Conservation (phyloP, 2,329 filamentous ascomycete species). For the Pezicula radicicola region DNA sequence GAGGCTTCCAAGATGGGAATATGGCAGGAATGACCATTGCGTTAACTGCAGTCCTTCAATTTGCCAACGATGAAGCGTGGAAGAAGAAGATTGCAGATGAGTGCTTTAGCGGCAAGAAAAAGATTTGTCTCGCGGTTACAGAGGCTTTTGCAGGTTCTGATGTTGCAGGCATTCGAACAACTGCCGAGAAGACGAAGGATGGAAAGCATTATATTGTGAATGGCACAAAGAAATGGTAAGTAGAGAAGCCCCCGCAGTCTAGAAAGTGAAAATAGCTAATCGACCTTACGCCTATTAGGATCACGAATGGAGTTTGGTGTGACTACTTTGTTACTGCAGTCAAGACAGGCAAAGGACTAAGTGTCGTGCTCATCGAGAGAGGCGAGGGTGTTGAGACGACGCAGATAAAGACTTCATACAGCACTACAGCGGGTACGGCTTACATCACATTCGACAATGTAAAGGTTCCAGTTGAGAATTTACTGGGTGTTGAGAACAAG, state of each 20-base stretch:
- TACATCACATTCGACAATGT: conserved; percentile 82
- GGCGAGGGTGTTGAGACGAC: conserved; percentile 74
- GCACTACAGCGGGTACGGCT: conserved; percentile 72
- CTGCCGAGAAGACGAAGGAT: conserved; percentile 69
- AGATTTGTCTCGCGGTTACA: conserved; percentile 84
- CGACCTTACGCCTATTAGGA: conserved; percentile 72
- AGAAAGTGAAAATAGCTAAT: conserved; percentile 59
- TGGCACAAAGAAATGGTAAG: conserved; percentile 69
- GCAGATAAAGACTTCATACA: conserved; percentile 79
- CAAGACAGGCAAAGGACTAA: conserved; percentile 75
- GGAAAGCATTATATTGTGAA: conserved; percentile 73
- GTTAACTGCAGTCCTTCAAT: conserved; percentile 77
- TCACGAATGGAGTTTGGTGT: conserved; percentile 75
- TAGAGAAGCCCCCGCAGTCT: conserved; percentile 24
- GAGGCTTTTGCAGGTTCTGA: conserved; percentile 86
- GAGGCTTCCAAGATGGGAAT: conserved; percentile 84
- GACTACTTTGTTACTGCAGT: conserved; percentile 85
- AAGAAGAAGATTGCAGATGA: conserved; percentile 68
- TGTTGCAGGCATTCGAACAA: conserved; percentile 76
- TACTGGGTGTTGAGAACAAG: conserved; percentile 80
- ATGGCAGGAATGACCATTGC: conserved; percentile 85
- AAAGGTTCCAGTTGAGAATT: conserved; percentile 75
- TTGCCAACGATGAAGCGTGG: conserved; percentile 64
- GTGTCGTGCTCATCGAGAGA: conserved; percentile 72
- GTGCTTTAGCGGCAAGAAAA: conserved; percentile 77